Evolutionary conservation across 139 green algal genomes (phyloP).

Genomic region (Raphidocelis subcapitata): DNA sequence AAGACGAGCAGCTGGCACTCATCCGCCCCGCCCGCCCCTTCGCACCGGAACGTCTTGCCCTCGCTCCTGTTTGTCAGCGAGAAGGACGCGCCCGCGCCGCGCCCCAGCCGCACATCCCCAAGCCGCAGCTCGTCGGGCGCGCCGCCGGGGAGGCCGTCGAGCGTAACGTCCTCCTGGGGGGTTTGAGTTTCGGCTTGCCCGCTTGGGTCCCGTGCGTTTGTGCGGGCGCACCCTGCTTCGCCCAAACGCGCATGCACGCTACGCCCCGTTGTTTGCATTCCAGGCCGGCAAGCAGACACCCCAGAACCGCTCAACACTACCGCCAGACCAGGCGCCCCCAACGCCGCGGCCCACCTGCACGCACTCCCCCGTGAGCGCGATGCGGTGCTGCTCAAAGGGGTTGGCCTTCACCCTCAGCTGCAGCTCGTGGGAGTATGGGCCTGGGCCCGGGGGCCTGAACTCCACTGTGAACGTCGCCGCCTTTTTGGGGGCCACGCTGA

Average conservation of each 20-base stretch:
- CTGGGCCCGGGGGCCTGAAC: conserved; percentile 48
- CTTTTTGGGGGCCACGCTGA: conserved; percentile 58
- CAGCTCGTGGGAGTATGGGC: conserved; percentile 35
- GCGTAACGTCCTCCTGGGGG: conserved; percentile 70
- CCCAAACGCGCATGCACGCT: too few relatives aligned
- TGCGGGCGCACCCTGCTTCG: too few relatives aligned
- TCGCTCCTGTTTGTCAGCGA: conserved; percentile 22
- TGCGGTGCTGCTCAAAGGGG: conserved; percentile 70
- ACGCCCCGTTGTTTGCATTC: too few relatives aligned
- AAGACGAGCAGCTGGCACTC: too few relatives aligned
- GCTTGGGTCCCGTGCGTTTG: too few relatives aligned
- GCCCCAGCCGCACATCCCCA: conserved; percentile 50
- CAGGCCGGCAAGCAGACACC: too few relatives aligned
- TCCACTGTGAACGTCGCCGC: conserved; percentile 44
- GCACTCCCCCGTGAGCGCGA: conserved; percentile 33
- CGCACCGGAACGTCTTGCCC: too few relatives aligned
- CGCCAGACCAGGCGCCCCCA: too few relatives aligned
- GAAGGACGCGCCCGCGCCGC: conserved; percentile 21
- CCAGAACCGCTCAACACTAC: too few relatives aligned
- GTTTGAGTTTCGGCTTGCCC: too few relatives aligned
- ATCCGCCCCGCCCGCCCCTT: too few relatives aligned
- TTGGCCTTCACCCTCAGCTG: conserved; percentile 61
- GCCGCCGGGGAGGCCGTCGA: conserved; percentile 59
- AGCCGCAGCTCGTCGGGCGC: conserved; percentile 61
- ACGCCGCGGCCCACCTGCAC: background rate